phyloP scores from a whole-genome alignment of 305 asterid species.

The Lippia alba region DNA sequence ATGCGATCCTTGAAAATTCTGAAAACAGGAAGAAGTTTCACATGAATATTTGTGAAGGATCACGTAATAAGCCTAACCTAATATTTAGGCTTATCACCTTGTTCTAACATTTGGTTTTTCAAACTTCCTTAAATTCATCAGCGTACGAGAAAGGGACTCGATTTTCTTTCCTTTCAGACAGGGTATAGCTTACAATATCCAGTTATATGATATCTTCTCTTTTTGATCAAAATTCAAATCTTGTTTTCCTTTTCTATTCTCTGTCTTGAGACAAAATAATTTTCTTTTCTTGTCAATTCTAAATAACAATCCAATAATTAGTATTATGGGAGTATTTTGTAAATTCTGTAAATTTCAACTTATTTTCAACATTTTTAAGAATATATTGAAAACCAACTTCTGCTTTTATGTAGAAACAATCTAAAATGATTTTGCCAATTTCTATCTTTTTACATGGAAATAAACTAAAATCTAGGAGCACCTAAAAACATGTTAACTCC shows the following conservation, averaged over 20 bases:
- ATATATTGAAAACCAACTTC: too few species aligned
- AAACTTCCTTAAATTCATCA: constrained; percentile 7
- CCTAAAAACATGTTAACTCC: too few species aligned
- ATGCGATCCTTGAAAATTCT: neutral
- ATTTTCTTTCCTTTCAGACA: neutral
- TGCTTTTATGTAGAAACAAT: too few species aligned
- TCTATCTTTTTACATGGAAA: too few species aligned
- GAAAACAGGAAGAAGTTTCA: constrained; percentile 17
- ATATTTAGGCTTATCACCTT: constrained; percentile 7
- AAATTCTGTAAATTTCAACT: too few species aligned
- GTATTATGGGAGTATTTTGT: too few species aligned
- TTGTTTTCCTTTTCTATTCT: too few species aligned
- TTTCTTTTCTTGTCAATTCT: neutral
- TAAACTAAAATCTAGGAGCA: too few species aligned
- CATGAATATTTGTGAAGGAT: constrained; percentile 13
- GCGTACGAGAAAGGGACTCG: neutral
- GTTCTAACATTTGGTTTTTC: constrained; percentile 26
- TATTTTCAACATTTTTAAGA: too few species aligned
- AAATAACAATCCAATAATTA: neutral
- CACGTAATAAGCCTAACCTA: neutral
- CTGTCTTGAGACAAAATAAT: neutral
- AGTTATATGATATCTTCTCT: neutral
- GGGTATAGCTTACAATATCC: neutral
- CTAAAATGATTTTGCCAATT: too few species aligned
- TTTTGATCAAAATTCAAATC: too few species aligned